Evolutionary conservation across 2,329 filamentous ascomycete genomes (phyloP).

Genomic region (Coleophoma cylindrospora): DNA sequence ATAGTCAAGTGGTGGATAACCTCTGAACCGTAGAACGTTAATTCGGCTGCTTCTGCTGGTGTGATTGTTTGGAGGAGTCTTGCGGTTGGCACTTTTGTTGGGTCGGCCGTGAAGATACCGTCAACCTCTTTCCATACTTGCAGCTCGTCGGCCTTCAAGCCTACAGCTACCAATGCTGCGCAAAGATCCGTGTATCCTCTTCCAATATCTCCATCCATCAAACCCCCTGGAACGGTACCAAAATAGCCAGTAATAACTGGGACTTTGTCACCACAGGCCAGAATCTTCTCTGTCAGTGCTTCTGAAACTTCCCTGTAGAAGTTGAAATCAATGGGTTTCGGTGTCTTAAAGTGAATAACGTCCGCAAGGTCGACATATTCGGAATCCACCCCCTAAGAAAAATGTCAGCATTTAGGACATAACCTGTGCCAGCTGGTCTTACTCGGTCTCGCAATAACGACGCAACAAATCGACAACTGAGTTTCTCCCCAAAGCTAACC

Average conservation of each 20-base stretch:
- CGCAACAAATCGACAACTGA: conserved; percentile 90
- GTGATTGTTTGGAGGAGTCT: conserved; percentile 83
- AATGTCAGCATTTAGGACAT: conserved; percentile 2
- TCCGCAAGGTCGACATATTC: conserved; percentile 90
- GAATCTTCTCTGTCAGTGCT: conserved; percentile 58
- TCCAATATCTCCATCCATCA: conserved; percentile 84
- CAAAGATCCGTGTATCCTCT: conserved; percentile 96
- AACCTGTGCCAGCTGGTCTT: conserved; percentile 2
- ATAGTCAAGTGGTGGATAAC: conserved; percentile 99
- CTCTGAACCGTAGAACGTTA: conserved; percentile 92
- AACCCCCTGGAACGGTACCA: conserved; percentile 82
- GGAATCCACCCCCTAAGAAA: conserved; percentile 63
- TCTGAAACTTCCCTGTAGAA: conserved; percentile 66
- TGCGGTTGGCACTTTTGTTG: conserved; percentile 88
- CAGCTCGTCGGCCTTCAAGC: conserved; percentile 78
- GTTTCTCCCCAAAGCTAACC: conserved; percentile 91
- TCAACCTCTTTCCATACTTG: conserved; percentile 99
- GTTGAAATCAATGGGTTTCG: conserved; percentile 53
- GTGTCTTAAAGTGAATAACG: conserved; percentile 62
- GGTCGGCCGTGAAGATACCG: conserved; percentile 82
- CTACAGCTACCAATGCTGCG: conserved; percentile 86
- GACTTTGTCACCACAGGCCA: conserved; percentile 60
- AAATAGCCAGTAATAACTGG: conserved; percentile 92
- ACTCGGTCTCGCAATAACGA: conserved; percentile 73
- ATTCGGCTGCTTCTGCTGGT: conserved; percentile 87